Conservation (phyloP, 2,329 filamentous ascomycete genomes). For the Xylaria sp. region DNA sequence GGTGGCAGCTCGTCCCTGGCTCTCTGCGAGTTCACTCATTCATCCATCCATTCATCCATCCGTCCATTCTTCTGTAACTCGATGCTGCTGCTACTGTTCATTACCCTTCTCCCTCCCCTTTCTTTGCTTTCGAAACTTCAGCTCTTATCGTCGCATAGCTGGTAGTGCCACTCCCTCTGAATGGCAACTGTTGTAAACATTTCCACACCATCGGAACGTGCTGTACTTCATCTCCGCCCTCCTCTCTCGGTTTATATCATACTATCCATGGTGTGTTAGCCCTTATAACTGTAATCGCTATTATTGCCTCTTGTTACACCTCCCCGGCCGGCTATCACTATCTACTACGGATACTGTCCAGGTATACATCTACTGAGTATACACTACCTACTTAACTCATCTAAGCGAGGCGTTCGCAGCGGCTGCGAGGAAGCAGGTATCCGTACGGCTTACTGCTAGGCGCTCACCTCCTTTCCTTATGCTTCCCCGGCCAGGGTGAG, state of each 20-base stretch:
- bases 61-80: constrained; percentile 23
- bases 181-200: background rate
- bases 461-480: constrained; percentile 33
- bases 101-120: background rate
- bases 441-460: constrained; percentile 15
- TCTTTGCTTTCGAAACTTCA: constrained; percentile 1
- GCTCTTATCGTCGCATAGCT: constrained; percentile 6
- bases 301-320: background rate
- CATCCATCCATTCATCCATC: constrained; percentile 11
- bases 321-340: background rate
- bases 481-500: constrained; percentile 27
- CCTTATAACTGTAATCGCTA: background rate
- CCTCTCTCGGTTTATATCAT: constrained; percentile 7
- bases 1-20: constrained; percentile 24
- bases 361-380: background rate
- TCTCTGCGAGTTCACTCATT: constrained; percentile 7
- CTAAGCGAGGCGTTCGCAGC: constrained; percentile 39
- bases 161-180: background rate
- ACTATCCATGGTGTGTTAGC: constrained; percentile 8
- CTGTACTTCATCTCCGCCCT: background rate
- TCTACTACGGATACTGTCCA: background rate
- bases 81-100: constrained; percentile 12
- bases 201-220: constrained; percentile 2
- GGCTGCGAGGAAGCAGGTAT: constrained; percentile 27
- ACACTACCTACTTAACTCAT: constrained; percentile 24